Conservation (phyloP, 495 filamentous ascomycete genomes). For the Evernia prunastri region DNA sequence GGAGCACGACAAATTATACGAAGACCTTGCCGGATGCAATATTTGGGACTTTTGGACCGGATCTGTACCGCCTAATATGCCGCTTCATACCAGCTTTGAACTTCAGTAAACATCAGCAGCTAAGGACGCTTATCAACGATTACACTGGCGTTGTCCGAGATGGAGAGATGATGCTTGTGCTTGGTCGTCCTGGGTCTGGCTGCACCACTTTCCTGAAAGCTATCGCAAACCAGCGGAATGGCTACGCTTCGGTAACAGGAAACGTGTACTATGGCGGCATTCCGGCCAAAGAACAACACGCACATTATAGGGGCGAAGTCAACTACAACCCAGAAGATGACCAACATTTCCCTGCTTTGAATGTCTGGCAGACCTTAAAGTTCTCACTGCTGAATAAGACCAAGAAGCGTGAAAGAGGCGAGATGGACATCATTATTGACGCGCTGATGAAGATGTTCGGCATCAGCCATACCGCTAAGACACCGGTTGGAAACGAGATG, state of each 20-base stretch:
- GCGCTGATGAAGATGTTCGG: constrained; percentile 66
- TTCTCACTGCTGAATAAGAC: constrained; percentile 81
- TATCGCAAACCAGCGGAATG: constrained; percentile 61
- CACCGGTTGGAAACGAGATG: constrained; percentile 77
- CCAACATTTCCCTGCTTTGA: constrained; percentile 68
- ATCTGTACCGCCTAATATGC: constrained; percentile 65
- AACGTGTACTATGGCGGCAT: constrained; percentile 74
- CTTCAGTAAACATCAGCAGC: constrained; percentile 44
- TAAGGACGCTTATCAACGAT: constrained; percentile 61
- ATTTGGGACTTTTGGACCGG: constrained; percentile 76
- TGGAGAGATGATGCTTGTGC: constrained; percentile 78
- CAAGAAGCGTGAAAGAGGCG: constrained; percentile 59
- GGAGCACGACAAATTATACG: constrained; percentile 60
- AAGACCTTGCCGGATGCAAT: constrained; percentile 71
- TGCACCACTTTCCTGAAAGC: constrained; percentile 77
- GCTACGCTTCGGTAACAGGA: constrained; percentile 61
- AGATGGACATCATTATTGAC: constrained; percentile 60
- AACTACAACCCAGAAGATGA: constrained; percentile 82
- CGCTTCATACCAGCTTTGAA: constrained; percentile 58
- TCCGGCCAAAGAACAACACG: constrained; percentile 58
- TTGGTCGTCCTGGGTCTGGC: constrained; percentile 73
- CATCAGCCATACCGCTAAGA: constrained; percentile 75
- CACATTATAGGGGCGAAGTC: constrained; percentile 71
- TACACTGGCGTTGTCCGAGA: constrained; percentile 73
- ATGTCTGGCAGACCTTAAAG: constrained; percentile 73